Conservation (phyloP, 2,329 filamentous ascomycete species). For the Blastomyces gilchristii region DNA sequence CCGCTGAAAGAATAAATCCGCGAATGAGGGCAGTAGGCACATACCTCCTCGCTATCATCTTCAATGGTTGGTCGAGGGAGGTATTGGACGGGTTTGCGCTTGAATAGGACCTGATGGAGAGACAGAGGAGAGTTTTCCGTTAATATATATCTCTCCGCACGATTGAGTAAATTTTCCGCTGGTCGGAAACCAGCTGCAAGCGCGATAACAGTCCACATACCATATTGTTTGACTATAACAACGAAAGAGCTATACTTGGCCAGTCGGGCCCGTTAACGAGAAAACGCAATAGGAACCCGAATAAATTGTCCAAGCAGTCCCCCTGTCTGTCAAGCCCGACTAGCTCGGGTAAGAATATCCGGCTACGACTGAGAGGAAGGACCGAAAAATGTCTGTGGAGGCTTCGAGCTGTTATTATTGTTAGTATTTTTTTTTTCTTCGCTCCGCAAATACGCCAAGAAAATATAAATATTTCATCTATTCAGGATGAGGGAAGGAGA, state of each 20-base stretch:
- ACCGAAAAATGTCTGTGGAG: neutral
- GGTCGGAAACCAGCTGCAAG: neutral
- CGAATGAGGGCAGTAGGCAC: slow-evolving; percentile 18
- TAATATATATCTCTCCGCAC: slow-evolving; percentile 12
- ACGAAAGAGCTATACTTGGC: neutral
- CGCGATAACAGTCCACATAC: slow-evolving; percentile 1
- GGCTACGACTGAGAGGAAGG: neutral
- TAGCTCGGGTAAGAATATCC: neutral
- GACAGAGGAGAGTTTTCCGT: slow-evolving; percentile 11
- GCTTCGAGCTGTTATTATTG: neutral
- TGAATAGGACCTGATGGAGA: slow-evolving; percentile 71
- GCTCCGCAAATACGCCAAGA: neutral
- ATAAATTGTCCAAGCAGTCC: neutral
- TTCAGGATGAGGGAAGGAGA: neutral
- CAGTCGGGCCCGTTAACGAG: neutral
- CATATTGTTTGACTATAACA: neutral
- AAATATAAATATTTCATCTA: no score
- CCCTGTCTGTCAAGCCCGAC: neutral
- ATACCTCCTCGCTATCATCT: slow-evolving; percentile 74
- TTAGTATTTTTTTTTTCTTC: neutral
- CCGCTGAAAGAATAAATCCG: neutral
- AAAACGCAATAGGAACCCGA: neutral
- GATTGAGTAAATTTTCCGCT: neutral
- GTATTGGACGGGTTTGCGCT: slow-evolving; percentile 87
- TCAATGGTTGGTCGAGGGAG: slow-evolving; percentile 60